Percentiles rank a stretch among this genome's conserved stretches.
Evolutionary conservation across 1,139 yeast species (phyloP).

Genomic region (Nakaseomyces bracarensis): DNA sequence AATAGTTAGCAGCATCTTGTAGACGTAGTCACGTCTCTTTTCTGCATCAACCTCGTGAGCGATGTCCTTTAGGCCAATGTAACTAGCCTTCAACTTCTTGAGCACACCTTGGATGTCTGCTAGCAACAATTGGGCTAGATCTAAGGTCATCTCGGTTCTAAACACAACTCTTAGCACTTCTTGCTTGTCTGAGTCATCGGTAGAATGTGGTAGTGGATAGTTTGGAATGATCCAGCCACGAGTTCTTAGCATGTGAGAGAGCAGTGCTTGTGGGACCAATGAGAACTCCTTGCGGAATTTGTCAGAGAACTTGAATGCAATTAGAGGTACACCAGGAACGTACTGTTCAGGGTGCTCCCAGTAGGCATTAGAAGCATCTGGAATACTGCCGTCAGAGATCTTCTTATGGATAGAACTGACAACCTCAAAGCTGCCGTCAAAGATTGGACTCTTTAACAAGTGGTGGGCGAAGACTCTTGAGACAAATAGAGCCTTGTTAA

Average conservation of each 20-base stretch:
- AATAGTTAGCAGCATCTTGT: conserved; percentile 20
- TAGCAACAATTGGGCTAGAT: conserved; percentile 65
- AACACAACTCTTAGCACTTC: conserved; percentile 85
- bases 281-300: conserved; percentile 55
- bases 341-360: conserved; percentile 31
- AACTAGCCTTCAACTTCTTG: conserved; percentile 45
- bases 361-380: conserved; percentile 17
- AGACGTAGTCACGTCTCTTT: conserved; percentile 15
- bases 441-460: conserved; percentile 39
- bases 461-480: conserved; percentile 26
- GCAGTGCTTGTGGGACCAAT: conserved; percentile 74
- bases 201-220: conserved; percentile 68
- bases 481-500: conserved; percentile 45
- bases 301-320: conserved; percentile 67
- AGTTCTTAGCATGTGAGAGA: conserved; percentile 65
- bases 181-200: conserved; percentile 32
- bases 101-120: conserved; percentile 51
- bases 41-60: conserved; percentile 9
- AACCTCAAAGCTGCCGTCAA: conserved; percentile 60
- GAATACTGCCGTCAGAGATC: conserved; percentile 15
- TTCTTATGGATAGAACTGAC: conserved; percentile 71
- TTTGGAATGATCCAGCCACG: conserved; percentile 88
- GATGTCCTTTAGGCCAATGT: conserved; percentile 26
- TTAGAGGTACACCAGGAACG: conserved; percentile 82
- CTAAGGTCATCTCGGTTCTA: conserved; percentile 60